Percentiles rank a stretch among this genome's conserved stretches.
These are phyloP conservation scores for Hypoxylon fuscum DNA, from an alignment of 495 filamentous ascomycete genomes.

Conservation along the genomic window DNA sequence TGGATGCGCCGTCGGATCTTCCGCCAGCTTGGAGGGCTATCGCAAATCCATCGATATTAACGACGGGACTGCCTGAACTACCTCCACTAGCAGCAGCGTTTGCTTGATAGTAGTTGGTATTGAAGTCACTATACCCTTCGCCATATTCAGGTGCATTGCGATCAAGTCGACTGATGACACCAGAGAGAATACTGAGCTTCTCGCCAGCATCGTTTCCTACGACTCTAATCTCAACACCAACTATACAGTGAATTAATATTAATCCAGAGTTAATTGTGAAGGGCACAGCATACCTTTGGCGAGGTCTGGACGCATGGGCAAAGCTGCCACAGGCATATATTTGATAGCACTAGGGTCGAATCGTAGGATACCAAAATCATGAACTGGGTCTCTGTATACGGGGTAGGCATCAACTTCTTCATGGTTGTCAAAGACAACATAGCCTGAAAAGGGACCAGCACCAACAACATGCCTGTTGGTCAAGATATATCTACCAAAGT, in stretches of 20 bases:
- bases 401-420: constrained; percentile 96
- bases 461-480: constrained; percentile 96
- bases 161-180: constrained; percentile 94
- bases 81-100: constrained; percentile 95
- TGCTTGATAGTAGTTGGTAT: constrained; percentile 99
- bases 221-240: constrained; percentile 92
- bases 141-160: constrained; percentile 98
- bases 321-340: constrained; percentile 87
- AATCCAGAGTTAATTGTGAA: not conserved
- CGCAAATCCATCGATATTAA: constrained; percentile 92
- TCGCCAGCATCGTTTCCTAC: constrained; percentile 99
- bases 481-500: constrained; percentile 68
- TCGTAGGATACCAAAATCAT: constrained; percentile 96
- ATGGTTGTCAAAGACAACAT: constrained; percentile 98
- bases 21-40: constrained; percentile 96
- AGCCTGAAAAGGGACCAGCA: constrained; percentile 96
- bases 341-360: constrained; percentile 96
- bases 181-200: constrained; percentile 97
- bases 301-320: constrained; percentile 86
- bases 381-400: constrained; percentile 98
- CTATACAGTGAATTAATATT: constrained; percentile 46
- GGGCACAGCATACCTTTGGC: constrained; percentile 60
- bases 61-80: constrained; percentile 95
- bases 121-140: constrained; percentile 98
- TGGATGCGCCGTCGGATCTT: constrained; percentile 91